A percentile compares a stretch with the other conserved stretches of the same genome.
These are phyloP conservation scores for Medicago arabica DNA, from an alignment of 306 rosid species.

Conservation along the genomic window DNA sequence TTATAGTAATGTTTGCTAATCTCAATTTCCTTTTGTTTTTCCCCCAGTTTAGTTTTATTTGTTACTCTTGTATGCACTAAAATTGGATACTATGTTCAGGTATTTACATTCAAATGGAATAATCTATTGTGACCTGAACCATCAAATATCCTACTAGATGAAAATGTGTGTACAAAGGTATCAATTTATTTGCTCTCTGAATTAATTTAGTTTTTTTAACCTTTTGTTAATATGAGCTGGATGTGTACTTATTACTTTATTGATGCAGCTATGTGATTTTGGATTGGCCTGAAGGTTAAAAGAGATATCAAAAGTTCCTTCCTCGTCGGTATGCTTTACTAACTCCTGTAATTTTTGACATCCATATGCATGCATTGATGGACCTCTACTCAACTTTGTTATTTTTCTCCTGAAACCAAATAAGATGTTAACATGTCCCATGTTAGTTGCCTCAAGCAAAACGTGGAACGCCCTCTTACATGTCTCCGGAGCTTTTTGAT, in stretches of 20 bases:
- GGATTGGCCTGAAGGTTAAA: slow-evolving; percentile 90
- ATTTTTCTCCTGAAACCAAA: slow-evolving; percentile 30
- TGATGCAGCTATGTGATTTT: too few species aligned
- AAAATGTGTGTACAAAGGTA: too few species aligned
- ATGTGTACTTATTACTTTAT: slow-evolving; percentile 19
- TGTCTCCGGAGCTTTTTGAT: slow-evolving; percentile 99
- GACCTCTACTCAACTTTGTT: slow-evolving; percentile 22
- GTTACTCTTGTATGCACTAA: slow-evolving; percentile 40
- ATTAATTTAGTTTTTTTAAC: not conserved
- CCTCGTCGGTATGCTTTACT: slow-evolving; percentile 68
- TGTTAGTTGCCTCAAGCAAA: slow-evolving; percentile 84
- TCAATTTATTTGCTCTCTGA: not conserved
- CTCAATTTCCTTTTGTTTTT: slow-evolving; percentile 33
- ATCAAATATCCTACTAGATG: slow-evolving; percentile 87
- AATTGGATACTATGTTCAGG: slow-evolving; percentile 53
- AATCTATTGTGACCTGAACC: slow-evolving; percentile 96
- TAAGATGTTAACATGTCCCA: slow-evolving; percentile 39
- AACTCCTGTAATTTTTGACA: slow-evolving; percentile 21
- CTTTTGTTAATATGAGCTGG: not conserved
- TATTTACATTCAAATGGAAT: slow-evolving; percentile 90
- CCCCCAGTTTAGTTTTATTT: too few species aligned
- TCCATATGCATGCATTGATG: not conserved
- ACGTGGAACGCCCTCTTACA: slow-evolving; percentile 97
- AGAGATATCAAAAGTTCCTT: slow-evolving; percentile 79
- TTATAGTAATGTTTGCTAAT: slow-evolving; percentile 62